Base-by-base conservation (phyloP, 129 eudicot species). In the Tanacetum coccineum region DNA sequence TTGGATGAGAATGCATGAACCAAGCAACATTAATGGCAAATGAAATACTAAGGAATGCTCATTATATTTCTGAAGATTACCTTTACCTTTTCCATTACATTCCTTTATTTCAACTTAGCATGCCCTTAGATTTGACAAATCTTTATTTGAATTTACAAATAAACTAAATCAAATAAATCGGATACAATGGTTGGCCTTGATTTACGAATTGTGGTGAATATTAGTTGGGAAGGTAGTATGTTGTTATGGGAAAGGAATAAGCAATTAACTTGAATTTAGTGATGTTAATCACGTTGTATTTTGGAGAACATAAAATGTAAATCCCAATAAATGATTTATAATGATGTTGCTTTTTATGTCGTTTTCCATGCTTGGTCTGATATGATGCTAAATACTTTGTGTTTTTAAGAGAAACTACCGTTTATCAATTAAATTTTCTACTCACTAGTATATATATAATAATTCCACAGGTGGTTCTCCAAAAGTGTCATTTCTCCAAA, bases 201-300 rank as follows among this genome's bases (percentile, higher is more conserved):
- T 67, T 48, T 48, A 64, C 48, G 66, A 56, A 21, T 26, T 53
- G 73, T 14, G 67, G 28, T 18, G 56, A 10, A 57, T 47, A 9
- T 66, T 74, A 19, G 25, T 48, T 67, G 59, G 74, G 18, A 74
- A 74, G 63, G 44, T 74, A 13, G 62, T 54, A 72, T 26, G 36
- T n/a, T 50, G 36, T 49, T 19, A 72, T 51, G 55, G 76, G 50
- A 62, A 72, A 62, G 67, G 58, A 62, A 62, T 26, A 72, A 52
- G 70, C 70, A 51, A 62, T 63, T 72, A 72, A 72, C 77, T 72
- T 62, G 70, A 72, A 62, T 72, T 72, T 62, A 72, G 77, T 63
- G 60, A 63, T 64, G 70, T 62, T 72, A 72, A 62, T 62, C 70
- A 62, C 70, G 36, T 51, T 46, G 36, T 72, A 52, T 62, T 63